Percentiles rank a stretch among this genome's conserved stretches.
Evolutionary conservation across 2,329 filamentous ascomycete species (phyloP).

Genomic region (Geosmithia putterillii): DNA sequence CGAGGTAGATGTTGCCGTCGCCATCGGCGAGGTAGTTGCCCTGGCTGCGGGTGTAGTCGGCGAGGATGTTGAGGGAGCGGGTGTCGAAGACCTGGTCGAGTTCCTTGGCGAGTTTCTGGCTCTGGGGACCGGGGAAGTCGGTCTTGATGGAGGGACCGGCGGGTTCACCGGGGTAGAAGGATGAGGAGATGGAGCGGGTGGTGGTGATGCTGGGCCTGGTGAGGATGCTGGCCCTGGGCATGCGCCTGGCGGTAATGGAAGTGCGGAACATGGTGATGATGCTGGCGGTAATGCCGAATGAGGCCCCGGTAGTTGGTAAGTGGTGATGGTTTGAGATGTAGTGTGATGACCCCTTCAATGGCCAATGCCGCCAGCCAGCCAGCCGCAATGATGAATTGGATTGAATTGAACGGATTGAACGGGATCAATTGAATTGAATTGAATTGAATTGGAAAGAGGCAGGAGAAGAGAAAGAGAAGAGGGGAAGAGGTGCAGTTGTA

Average conservation of each 20-base stretch:
- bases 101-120: constrained; percentile 55
- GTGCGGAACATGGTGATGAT: not conserved
- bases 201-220: not conserved
- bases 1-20: constrained; percentile 60
- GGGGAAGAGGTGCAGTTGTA: too few species aligned
- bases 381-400: too few species aligned
- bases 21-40: constrained; percentile 74
- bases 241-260: not conserved
- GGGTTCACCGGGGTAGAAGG: constrained; percentile 37
- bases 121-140: constrained; percentile 62
- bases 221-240: not conserved
- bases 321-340: too few species aligned
- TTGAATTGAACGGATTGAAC: too few species aligned
- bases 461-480: too few species aligned
- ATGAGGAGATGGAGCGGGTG: not conserved
- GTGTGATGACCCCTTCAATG: too few species aligned
- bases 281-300: too few species aligned
- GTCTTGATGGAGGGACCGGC: constrained; percentile 40
- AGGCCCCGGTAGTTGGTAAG: too few species aligned
- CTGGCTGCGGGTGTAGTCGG: constrained; percentile 59
- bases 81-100: constrained; percentile 76
- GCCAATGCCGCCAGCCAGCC: too few species aligned
- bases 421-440: too few species aligned
- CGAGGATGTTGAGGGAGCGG: constrained; percentile 71
- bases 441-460: too few species aligned